phyloP scores from a whole-genome alignment of 2,329 filamentous ascomycete genomes.

The Xenoacremonium recifei region DNA sequence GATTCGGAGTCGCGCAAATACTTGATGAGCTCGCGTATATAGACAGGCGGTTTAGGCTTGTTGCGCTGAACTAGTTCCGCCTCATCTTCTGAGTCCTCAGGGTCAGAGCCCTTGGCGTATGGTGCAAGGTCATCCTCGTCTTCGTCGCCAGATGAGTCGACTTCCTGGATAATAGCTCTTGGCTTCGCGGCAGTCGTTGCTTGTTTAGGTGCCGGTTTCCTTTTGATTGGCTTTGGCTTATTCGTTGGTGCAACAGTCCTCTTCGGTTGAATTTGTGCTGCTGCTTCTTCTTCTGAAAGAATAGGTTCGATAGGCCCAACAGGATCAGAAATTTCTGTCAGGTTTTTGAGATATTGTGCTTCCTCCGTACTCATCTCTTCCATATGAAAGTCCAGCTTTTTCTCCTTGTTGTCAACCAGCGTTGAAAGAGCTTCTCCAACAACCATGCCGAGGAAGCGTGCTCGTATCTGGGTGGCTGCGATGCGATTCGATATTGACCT shows the following conservation, averaged over 20 bases:
- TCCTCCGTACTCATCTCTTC: constrained; percentile 75
- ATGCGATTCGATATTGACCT: constrained; percentile 83
- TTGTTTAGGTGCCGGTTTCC: constrained; percentile 28
- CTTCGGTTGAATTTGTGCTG: not conserved
- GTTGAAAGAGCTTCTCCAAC: constrained; percentile 71
- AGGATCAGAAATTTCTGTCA: constrained; percentile 62
- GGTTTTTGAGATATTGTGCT: constrained; percentile 68
- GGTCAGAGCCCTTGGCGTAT: constrained; percentile 84
- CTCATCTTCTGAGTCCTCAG: constrained; percentile 91
- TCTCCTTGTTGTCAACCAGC: constrained; percentile 65
- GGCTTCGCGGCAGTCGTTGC: constrained; percentile 28
- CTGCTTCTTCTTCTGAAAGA: constrained; percentile 16
- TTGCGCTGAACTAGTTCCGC: constrained; percentile 81
- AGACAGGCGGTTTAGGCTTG: constrained; percentile 83
- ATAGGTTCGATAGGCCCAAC: constrained; percentile 58
- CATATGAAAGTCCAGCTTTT: constrained; percentile 78
- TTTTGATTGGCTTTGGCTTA: constrained; percentile 18
- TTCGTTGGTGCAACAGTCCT: constrained; percentile 11
- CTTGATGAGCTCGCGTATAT: constrained; percentile 79
- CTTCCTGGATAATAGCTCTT: constrained; percentile 62
- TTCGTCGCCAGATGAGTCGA: constrained; percentile 58
- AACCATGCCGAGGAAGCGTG: constrained; percentile 83
- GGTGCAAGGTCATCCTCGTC: constrained; percentile 69
- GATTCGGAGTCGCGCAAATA: constrained; percentile 80
- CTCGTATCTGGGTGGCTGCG: constrained; percentile 69